These are phyloP conservation scores for Gentiana straminea DNA, from an alignment of 257 asterid genomes.

Conservation along the genomic window DNA sequence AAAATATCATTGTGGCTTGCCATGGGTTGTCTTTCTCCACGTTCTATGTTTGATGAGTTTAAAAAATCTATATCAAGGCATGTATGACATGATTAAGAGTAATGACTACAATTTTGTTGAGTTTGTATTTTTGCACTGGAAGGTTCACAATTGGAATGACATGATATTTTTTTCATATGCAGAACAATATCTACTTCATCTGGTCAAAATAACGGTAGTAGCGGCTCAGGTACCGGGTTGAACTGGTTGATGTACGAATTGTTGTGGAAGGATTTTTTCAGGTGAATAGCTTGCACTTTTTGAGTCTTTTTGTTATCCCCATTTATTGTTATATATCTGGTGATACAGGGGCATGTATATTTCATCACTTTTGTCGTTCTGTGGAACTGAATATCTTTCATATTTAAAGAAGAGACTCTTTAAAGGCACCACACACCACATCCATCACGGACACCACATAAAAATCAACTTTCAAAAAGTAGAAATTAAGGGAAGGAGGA, in stretches of 20 bases:
- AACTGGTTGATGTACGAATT: slow-evolving; percentile 96
- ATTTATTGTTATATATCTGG: too few relatives aligned
- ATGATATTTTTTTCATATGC: too few relatives aligned
- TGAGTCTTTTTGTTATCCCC: too few relatives aligned
- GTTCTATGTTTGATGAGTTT: slow-evolving; percentile 89
- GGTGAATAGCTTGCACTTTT: slow-evolving; percentile 32
- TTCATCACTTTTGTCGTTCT: too few relatives aligned
- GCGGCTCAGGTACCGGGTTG: slow-evolving; percentile 42
- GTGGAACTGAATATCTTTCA: too few relatives aligned
- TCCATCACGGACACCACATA: too few relatives aligned
- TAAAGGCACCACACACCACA: too few relatives aligned
- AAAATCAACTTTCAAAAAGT: too few relatives aligned
- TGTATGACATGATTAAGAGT: slow-evolving; percentile 10
- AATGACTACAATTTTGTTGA: background rate
- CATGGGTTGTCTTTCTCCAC: slow-evolving; percentile 97
- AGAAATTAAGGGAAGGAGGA: too few relatives aligned
- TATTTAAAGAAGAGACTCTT: too few relatives aligned
- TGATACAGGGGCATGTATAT: too few relatives aligned
- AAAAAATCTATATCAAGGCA: slow-evolving; percentile 75
- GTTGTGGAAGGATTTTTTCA: slow-evolving; percentile 97
- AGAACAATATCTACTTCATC: slow-evolving; percentile 55
- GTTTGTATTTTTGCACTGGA: background rate
- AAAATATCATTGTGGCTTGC: slow-evolving; percentile 98
- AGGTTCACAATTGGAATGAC: background rate
- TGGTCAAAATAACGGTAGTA: slow-evolving; percentile 37